phyloP scores from a whole-genome alignment of 1,139 yeast genomes.

The Scheffersomyces illinoinensis region DNA sequence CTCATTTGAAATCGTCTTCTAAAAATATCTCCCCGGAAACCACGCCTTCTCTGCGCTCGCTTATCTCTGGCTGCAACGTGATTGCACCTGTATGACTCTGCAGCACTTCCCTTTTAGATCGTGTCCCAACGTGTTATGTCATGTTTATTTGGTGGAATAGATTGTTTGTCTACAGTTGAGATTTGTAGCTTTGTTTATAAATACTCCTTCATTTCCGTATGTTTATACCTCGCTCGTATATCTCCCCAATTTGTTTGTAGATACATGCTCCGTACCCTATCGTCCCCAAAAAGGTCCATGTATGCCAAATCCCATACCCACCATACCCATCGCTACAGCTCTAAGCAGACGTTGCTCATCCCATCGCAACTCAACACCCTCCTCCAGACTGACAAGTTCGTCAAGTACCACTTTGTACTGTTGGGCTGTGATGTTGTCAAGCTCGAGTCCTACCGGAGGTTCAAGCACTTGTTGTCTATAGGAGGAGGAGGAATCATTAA shows the following conservation, averaged over 20 bases:
- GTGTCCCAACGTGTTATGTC: not conserved
- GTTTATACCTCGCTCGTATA: not conserved
- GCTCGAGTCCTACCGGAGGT: constrained; percentile 35
- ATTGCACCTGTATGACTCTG: not conserved
- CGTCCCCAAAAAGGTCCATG: not conserved
- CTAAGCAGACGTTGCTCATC: constrained; percentile 5
- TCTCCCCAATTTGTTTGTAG: not conserved
- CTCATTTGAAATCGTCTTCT: not conserved
- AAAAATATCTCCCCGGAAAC: not conserved
- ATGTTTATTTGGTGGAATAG: not conserved
- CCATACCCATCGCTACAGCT: not conserved
- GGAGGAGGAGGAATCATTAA: constrained; percentile 42
- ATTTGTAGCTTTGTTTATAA: not conserved
- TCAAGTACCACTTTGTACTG: constrained; percentile 33
- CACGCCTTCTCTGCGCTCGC: not conserved
- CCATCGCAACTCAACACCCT: constrained; percentile 14
- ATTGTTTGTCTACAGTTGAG: not conserved
- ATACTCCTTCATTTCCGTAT: not conserved
- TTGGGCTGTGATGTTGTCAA: constrained; percentile 40
- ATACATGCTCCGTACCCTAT: not conserved
- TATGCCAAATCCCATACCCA: not conserved
- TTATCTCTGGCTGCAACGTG: not conserved
- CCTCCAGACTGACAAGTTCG: constrained; percentile 26
- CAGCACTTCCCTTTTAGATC: not conserved
- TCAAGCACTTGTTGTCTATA: constrained; percentile 28